Evolutionary conservation across 805 yeast species (phyloP).

Genomic region (Metschnikowia bowlesiae): DNA sequence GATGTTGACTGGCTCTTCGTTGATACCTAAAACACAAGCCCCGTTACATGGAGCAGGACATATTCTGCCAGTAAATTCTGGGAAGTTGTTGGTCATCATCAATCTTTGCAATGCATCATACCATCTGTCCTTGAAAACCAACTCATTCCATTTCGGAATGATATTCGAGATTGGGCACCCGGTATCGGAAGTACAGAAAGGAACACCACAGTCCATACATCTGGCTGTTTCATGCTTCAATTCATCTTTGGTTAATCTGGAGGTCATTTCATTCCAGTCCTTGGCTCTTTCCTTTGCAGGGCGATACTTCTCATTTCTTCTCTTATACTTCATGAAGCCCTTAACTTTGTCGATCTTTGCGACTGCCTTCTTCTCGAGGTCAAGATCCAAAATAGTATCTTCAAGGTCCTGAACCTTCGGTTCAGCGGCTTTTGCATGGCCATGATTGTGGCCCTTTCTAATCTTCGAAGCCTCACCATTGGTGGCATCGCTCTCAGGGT

Average conservation of each 20-base stretch:
- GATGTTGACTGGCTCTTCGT: conserved; percentile 93
- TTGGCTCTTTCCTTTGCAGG: conserved; percentile 66
- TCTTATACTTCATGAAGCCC: conserved; percentile 92
- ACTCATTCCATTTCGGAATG: conserved; percentile 97
- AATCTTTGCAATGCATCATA: conserved; percentile 85
- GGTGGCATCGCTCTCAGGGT: conserved; percentile 80
- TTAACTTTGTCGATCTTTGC: conserved; percentile 69
- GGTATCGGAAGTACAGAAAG: conserved; percentile 96
- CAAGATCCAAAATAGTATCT: conserved; percentile 74
- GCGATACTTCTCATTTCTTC: conserved; percentile 84
- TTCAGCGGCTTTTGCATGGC: conserved; percentile 43
- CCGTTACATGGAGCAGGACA: conserved; percentile 99
- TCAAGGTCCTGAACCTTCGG: conserved; percentile 88
- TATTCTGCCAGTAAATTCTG: conserved; percentile 96
- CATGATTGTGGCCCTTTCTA: conserved; percentile 47
- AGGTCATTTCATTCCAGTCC: conserved; percentile 91
- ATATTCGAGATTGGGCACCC: conserved; percentile 97
- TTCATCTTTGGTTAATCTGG: conserved; percentile 78
- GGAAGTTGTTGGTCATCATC: conserved; percentile 96
- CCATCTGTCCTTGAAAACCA: conserved; percentile 94
- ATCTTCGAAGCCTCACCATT: conserved; percentile 75
- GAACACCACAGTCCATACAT: conserved; percentile 99
- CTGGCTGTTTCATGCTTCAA: conserved; percentile 90
- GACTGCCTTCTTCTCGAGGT: conserved; percentile 58
- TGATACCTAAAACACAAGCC: conserved; percentile 87